A percentile compares a stretch with the other conserved stretches of the same genome.
Conservation (phyloP, 2,329 filamentous ascomycete species). For the Orbilia ellipsospora region DNA sequence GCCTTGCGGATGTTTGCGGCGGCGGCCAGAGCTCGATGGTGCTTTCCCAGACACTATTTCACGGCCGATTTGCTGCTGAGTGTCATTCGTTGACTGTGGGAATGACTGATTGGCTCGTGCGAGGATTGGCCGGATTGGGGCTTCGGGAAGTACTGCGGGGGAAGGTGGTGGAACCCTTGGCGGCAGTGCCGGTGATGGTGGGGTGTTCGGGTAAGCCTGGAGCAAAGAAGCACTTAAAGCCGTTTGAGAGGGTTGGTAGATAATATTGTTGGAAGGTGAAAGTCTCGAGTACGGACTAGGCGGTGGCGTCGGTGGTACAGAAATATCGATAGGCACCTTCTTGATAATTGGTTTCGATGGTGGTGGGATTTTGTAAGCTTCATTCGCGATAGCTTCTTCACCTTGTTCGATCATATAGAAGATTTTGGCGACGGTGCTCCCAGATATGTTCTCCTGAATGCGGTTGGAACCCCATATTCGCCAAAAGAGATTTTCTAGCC, state of each 20-base stretch:
- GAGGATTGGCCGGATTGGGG: slow-evolving; percentile 30
- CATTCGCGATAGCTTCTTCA: slow-evolving; percentile 56
- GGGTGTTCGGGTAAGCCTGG: slow-evolving; percentile 57
- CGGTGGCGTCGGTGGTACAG: slow-evolving; percentile 58
- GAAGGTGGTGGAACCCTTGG: slow-evolving; percentile 54
- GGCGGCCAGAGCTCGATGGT: slow-evolving; percentile 2
- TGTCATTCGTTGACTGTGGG: slow-evolving; percentile 40
- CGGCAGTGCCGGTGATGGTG: slow-evolving; percentile 56
- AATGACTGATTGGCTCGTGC: slow-evolving; percentile 51
- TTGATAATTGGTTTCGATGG: slow-evolving; percentile 55
- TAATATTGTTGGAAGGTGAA: slow-evolving; percentile 53
- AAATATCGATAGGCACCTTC: slow-evolving; percentile 56
- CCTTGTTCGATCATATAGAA: slow-evolving; percentile 64
- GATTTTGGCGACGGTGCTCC: slow-evolving; percentile 63
- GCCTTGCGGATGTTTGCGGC: slow-evolving; percentile 24
- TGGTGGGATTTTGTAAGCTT: slow-evolving; percentile 53
- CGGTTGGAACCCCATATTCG: slow-evolving; percentile 65
- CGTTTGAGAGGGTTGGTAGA: slow-evolving; percentile 57
- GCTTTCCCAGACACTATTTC: slow-evolving; percentile 38
- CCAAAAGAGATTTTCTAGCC: slow-evolving; percentile 69
- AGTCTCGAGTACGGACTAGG: slow-evolving; percentile 57
- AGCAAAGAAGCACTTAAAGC: slow-evolving; percentile 58
- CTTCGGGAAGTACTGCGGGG: slow-evolving; percentile 33
- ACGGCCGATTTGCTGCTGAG: slow-evolving; percentile 39
- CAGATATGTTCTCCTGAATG: slow-evolving; percentile 62